Evolutionary conservation across 176 grass and related monocot genomes (phyloP), one percentile per base, ranked within the genome.

Genomic region (Themeda triandra): DNA sequence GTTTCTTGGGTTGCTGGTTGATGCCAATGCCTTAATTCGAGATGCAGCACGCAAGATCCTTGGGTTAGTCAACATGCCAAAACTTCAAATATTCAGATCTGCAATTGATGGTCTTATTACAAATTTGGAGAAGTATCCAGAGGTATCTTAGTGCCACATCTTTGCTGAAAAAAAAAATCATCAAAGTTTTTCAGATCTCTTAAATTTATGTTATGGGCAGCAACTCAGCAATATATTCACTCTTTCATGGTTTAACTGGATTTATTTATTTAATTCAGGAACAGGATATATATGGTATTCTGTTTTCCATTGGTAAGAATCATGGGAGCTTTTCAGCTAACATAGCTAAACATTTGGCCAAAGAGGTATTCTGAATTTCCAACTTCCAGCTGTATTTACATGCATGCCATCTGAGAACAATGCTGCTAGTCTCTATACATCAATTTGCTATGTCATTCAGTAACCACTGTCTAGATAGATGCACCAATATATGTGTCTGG

Each of bases 241-340:
- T 82, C 42, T 92, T 76, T 72, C 72, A 69, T 82, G 21, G 24
- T 77, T 60, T 74, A 58, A 84, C 23, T 73, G 2, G 89, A 13
- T 87, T 80, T 70, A 66, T 92, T 89, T 80, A 39, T 69, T 21
- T 74, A 76, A 84, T 91, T 87, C 74, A 98, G 83, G 96, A 98
- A 85, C 88, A 92, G 83, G 96, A 90, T 77, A 84, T 94, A 87
- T 96, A 90, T 44, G 70, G 71, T 80, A 76, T 88, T 86, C 80
- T 98, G 77, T 92, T 90, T 88, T 94, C 78, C 81, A 59, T 98
- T 18, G 91, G 96, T 83, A 92, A 94, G 81, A 94, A 87, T 71
- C 93, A 95, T 83, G 82, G 59, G 53, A 91, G 44, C 15, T 96
- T 92, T 87, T 92, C 91, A 66, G 78, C 82, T 72, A 94, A 87